These are phyloP conservation scores for Solanum etuberosum DNA, from an alignment of 257 asterid genomes.

Conservation along the genomic window DNA sequence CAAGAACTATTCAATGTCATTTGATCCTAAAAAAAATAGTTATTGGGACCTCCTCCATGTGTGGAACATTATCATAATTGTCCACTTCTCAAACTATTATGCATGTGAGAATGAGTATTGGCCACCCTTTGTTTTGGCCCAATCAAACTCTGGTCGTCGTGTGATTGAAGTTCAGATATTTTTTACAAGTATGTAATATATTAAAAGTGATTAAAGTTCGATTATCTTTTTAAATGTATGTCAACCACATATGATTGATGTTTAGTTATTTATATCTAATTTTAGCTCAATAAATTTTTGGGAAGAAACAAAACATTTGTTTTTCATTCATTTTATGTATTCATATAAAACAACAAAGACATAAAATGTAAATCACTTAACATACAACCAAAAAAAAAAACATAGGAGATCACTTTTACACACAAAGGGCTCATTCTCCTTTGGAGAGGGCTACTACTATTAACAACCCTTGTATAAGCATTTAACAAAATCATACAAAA, in stretches of 20 bases:
- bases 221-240: not conserved
- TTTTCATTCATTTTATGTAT: not conserved
- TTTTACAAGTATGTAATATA: not conserved
- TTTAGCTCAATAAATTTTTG: not conserved
- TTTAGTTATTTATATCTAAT: not conserved
- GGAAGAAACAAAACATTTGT: not conserved
- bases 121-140: not conserved
- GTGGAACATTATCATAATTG: constrained; percentile 3
- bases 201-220: not conserved
- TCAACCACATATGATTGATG: not conserved
- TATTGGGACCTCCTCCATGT: constrained; percentile 29
- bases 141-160: rapidly evolving
- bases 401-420: not conserved
- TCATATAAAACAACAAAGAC: not conserved
- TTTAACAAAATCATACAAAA: not conserved
- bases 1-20: not conserved
- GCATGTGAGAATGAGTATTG: not conserved
- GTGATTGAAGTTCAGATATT: not conserved
- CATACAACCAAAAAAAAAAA: not conserved
- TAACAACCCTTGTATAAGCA: not conserved
- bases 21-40: constrained; percentile 1
- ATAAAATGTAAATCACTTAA: not conserved
- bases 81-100: not conserved
- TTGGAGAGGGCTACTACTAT: constrained; percentile 68
- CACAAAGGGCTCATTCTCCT: constrained; percentile 81